Base-by-base conservation (phyloP, 257 asterid species). In the Echium plantagineum region DNA sequence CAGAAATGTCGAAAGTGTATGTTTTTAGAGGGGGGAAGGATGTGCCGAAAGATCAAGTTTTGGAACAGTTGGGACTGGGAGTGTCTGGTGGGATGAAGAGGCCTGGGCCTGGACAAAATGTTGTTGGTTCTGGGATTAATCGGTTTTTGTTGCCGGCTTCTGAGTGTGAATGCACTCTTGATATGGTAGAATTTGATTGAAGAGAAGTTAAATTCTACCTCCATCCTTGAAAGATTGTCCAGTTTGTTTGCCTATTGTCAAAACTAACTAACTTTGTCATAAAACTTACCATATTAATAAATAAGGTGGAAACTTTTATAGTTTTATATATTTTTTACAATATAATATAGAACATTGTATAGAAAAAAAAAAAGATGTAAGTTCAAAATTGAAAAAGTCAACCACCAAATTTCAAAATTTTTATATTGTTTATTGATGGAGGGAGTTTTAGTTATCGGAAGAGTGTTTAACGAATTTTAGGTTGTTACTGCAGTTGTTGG, bases 1-100 rank as follows among this genome's bases (percentile, higher is more conserved):
- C 86, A 56, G 98, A 93, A 55, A 77, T 89, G 94, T 68, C 85
- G 0, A 93, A 86, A 82, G 94, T 84, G 55, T 88, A 82, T 71
- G 85, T 93, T 15, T 89, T 93, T 69, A 72, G 90, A 76, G 98
- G 98, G 59, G 81, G 82, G 5, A 89, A 86, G 76, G 96, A 93
- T 30, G 59, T 89, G 63, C 51, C 89, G 0, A 89, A 78, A 77
- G 97, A 89, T 78, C 94, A 86, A 66, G 90, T 88, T 53, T 82
- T 89, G 85, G 97, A 93, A 77, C 94, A 81, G 70, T 77, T 93
- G 84, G 94, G 90, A n/a, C 85, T 91, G 15, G 70, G 82, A 10
- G 65, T 62, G 67, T 12, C 73, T 55, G 85, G 87, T 55, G 49
- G 57, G 17, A 30, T 18, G 64, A 88, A 74, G 80, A 72, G 80